Percentiles rank a stretch among this genome's conserved stretches.
Evolutionary conservation across 768 basidiomycete genomes (phyloP).

Genomic region (Krasilnikovozyma curviuscula): DNA sequence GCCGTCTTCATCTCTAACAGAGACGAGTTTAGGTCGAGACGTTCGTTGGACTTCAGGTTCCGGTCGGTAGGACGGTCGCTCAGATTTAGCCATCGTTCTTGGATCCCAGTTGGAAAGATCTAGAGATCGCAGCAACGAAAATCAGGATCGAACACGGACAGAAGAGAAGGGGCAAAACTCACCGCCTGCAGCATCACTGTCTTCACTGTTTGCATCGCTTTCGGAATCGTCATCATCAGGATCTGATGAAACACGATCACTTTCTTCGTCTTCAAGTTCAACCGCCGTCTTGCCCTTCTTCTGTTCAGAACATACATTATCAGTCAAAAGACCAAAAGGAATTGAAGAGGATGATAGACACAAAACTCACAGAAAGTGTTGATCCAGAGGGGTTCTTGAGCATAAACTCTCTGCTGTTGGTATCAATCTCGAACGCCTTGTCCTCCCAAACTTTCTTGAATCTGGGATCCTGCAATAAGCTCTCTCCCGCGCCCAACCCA

Average conservation of each 20-base stretch:
- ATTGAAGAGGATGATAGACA: background rate
- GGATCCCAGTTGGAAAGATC: slow-evolving; percentile 19
- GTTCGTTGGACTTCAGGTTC: slow-evolving; percentile 18
- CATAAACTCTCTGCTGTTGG: slow-evolving; percentile 64
- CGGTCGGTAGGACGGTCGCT: slow-evolving; percentile 42
- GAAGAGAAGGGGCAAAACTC: background rate
- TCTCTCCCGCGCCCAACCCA: slow-evolving; percentile 19
- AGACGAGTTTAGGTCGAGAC: slow-evolving; percentile 49
- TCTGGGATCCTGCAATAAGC: slow-evolving; percentile 61
- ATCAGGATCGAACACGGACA: slow-evolving; percentile 22
- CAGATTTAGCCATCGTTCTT: slow-evolving; percentile 9
- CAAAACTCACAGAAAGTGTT: slow-evolving; percentile 33
- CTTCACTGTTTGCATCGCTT: slow-evolving; percentile 14
- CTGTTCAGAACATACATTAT: slow-evolving; percentile 10
- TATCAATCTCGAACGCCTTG: slow-evolving; percentile 79
- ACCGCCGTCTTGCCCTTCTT: slow-evolving; percentile 49
- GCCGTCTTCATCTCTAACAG: slow-evolving; percentile 34
- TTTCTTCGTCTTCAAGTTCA: slow-evolving; percentile 76
- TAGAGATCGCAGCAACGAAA: slow-evolving; percentile 27
- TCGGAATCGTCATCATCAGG: slow-evolving; percentile 16
- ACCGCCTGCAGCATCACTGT: slow-evolving; percentile 28
- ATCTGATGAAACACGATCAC: slow-evolving; percentile 34
- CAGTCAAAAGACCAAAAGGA: background rate
- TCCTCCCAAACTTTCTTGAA: slow-evolving; percentile 82
- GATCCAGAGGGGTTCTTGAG: slow-evolving; percentile 76